phyloP scores from a whole-genome alignment of 139 green algal genomes.

The Zygnema cylindricum region DNA sequence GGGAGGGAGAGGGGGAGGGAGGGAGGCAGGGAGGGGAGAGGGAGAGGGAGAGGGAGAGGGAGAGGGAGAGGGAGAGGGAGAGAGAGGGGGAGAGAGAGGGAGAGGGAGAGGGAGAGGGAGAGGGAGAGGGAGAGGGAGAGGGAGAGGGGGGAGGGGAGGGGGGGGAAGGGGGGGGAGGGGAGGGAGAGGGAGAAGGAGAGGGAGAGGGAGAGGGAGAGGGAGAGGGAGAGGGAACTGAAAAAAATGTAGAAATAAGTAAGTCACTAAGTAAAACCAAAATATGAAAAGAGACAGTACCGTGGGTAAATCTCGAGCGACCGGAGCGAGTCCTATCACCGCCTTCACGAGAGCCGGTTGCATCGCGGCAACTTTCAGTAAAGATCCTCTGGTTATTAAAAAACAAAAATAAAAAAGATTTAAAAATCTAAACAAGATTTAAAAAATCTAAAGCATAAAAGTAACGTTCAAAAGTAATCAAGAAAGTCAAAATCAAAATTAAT shows the following conservation, averaged over 20 bases:
- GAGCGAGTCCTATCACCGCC: neutral
- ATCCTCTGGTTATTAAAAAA: neutral
- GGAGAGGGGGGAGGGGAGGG: neutral
- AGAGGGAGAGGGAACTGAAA: neutral
- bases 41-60: neutral
- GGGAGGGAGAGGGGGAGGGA: neutral
- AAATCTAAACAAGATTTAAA: neutral
- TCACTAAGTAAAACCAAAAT: neutral
- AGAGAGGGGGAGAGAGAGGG: neutral
- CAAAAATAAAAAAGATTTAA: neutral
- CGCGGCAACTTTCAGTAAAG: neutral
- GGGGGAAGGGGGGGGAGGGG: neutral
- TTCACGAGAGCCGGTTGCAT: neutral
- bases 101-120: slow-evolving; percentile 1
- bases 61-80: neutral
- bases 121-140: neutral
- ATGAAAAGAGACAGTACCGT: neutral
- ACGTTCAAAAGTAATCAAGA: neutral
- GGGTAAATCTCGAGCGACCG: neutral
- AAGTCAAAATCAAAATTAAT: neutral
- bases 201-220: neutral
- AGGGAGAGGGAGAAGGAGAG: neutral
- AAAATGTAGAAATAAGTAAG: neutral
- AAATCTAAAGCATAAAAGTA: neutral
- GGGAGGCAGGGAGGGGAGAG: neutral